These are phyloP conservation scores for Phanerochaete sordida DNA, from an alignment of 768 basidiomycete genomes.

Conservation along the genomic window DNA sequence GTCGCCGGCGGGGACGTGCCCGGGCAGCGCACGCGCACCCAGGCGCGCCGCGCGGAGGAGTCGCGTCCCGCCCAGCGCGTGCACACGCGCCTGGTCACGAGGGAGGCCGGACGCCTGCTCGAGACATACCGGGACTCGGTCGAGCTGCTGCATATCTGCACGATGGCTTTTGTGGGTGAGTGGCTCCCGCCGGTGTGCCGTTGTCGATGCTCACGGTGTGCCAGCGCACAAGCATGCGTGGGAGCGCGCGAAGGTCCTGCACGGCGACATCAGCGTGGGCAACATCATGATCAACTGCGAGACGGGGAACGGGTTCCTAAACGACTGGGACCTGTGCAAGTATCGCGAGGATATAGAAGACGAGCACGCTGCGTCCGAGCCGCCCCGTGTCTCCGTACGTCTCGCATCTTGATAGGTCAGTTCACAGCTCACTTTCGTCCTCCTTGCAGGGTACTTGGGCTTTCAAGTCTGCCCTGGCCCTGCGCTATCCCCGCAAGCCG, in stretches of 20 bases:
- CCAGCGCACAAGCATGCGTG: not conserved
- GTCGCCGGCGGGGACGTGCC: not conserved
- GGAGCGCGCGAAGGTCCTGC: not conserved
- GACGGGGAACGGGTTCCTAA: not conserved
- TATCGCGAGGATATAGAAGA: not conserved
- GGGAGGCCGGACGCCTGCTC: constrained; percentile 4
- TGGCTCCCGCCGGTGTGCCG: too few relatives aligned
- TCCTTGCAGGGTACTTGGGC: constrained; percentile 16
- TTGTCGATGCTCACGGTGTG: too few relatives aligned
- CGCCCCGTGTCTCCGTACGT: not conserved
- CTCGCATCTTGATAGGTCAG: not conserved
- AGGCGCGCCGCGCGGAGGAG: not conserved
- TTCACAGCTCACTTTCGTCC: not conserved
- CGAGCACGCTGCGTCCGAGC: not conserved
- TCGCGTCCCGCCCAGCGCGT: not conserved
- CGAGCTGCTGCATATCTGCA: not conserved
- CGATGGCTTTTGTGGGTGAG: not conserved
- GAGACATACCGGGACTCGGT: not conserved
- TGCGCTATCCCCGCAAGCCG: constrained; percentile 1
- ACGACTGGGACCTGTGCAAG: constrained; percentile 9
- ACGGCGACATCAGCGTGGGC: not conserved
- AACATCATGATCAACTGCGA: constrained; percentile 4
- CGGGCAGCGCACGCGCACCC: not conserved
- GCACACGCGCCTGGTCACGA: constrained; percentile 1
- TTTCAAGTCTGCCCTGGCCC: constrained; percentile 13